Evolutionary conservation across 2,329 filamentous ascomycete species (phyloP), one percentile per base, ranked within the genome.

Genomic region (Waltergamsia citrina): DNA sequence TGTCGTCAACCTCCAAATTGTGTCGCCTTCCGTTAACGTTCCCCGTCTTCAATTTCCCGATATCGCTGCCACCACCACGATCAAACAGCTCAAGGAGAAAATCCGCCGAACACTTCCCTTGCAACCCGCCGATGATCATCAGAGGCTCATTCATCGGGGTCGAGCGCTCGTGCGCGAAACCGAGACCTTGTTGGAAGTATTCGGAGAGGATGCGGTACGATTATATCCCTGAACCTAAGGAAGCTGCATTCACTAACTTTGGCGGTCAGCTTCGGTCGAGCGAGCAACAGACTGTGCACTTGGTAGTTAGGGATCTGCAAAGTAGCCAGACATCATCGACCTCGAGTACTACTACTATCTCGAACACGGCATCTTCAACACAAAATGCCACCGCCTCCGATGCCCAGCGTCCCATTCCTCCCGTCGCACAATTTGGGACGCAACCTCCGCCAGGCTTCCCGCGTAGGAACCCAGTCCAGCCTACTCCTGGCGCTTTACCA

Each of bases 71-170:
- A 56, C 58, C 2, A 74, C 69, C 3, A 77, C 71, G 0, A 58
- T 79, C 31, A 64, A 63, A 36, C 58, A 75, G 49, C 54, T 80
- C 22, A 79, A 78, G 49, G 65, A 67, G 28, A 70, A 59, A 48
- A 75, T 80, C 38, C 68, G 71, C 21, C 60, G 73, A 44, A 47
- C 52, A 4, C 49, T 78, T 27, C 54, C 62, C 17, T 50, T 66
- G 29, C 67, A 62, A 33, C 73, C 74, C 4, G 44, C 62, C 12
- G 63, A 74, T 39, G 64, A 73, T 22, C 62, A 67, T 22, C 72
- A 79, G 49, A 63, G 75, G 27, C 54, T 81, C 38, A 80, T 81
- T 24, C 67, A 79, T 45, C 62, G 69, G 27, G 76, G 76, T 1
- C 67, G 73, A 23, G 60, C 75, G 30, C 54, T 80, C 31, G 50